Base-by-base conservation (phyloP, 257 asterid genomes). In the Salvia hispanica region DNA sequence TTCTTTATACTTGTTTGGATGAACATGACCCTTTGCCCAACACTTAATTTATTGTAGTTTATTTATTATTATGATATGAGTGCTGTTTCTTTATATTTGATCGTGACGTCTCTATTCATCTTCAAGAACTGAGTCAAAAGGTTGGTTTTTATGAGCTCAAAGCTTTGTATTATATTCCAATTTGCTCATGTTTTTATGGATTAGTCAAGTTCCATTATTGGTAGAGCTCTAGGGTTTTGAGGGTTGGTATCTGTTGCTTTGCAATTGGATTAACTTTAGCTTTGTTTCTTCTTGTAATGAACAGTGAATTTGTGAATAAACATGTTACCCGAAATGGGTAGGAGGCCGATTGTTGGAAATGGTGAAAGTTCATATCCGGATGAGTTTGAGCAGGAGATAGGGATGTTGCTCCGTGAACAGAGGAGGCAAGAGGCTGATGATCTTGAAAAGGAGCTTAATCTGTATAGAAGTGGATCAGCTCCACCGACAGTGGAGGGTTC, bases 401-500 rank as follows among this genome's bases (percentile, higher is more conserved):
- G 96, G 13, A 10, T 82, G 63, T 59, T 90, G 78, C 92, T 90
- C 65, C 85, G 84, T 21, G 98, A 92, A 31, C 92, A 81, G 82
- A 64, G 95, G 66, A 76, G 94, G 72, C 94, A 84, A 37, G 97
- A 86, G 15, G 80, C 84, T 7, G 95, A 86, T 84, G 98, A 91
- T 76, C 95, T 56, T 43, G 99, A 91, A 66, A 88, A 82, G 82
- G 97, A 94, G 86, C 85, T 88, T 75, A 94, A 91, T 80, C 72
- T 94, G 82, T 94, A 79, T 56, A 84, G 99, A 78, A 94, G 98
- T 77, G 99, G 99, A 61, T 94, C 99, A 11, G 99, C 99, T 61
- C 99, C 99, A 21, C 99, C 99, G 21, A 94, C 98, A 64, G 95
- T 94, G 36, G 98, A 94, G 79, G 98, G 99, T 69, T 94, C 99